Conservation (phyloP, 176 grass and related monocot species). For the Cocos nucifera region DNA sequence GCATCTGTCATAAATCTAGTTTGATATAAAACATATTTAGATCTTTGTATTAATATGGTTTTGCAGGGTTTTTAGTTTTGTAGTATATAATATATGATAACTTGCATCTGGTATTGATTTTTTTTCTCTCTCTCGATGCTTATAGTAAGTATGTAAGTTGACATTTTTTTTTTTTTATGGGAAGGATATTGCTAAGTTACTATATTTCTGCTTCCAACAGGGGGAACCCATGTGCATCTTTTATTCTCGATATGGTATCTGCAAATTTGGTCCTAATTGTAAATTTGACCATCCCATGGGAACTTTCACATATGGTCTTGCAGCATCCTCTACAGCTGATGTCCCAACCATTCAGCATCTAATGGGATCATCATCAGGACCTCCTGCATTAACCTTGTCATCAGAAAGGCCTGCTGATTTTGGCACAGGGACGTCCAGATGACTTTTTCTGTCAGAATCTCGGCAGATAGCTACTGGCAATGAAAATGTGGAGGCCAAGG, state of each 20-base stretch:
- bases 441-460: slow-evolving; percentile 33
- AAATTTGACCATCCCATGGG: slow-evolving; percentile 87
- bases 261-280: slow-evolving; percentile 88
- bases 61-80: too few relatives aligned
- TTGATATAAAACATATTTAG: too few relatives aligned
- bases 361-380: slow-evolving; percentile 30
- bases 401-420: slow-evolving; percentile 25
- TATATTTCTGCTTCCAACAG: slow-evolving; percentile 27
- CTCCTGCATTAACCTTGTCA: slow-evolving; percentile 17
- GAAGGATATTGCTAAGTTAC: not conserved
- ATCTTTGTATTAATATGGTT: too few relatives aligned
- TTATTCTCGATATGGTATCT: slow-evolving; percentile 81
- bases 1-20: too few relatives aligned
- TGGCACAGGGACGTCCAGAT: slow-evolving; percentile 26
- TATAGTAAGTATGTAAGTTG: not conserved
- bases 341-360: slow-evolving; percentile 24
- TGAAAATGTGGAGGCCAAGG: slow-evolving; percentile 50
- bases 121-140: too few relatives aligned
- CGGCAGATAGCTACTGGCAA: slow-evolving; percentile 47
- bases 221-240: slow-evolving; percentile 61
- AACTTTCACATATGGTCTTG: slow-evolving; percentile 37
- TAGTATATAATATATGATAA: too few relatives aligned
- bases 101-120: too few relatives aligned
- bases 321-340: slow-evolving; percentile 40
- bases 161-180: not conserved